Conservation (phyloP, 2,329 filamentous ascomycete species). For the Penicillium griseofulvum region DNA sequence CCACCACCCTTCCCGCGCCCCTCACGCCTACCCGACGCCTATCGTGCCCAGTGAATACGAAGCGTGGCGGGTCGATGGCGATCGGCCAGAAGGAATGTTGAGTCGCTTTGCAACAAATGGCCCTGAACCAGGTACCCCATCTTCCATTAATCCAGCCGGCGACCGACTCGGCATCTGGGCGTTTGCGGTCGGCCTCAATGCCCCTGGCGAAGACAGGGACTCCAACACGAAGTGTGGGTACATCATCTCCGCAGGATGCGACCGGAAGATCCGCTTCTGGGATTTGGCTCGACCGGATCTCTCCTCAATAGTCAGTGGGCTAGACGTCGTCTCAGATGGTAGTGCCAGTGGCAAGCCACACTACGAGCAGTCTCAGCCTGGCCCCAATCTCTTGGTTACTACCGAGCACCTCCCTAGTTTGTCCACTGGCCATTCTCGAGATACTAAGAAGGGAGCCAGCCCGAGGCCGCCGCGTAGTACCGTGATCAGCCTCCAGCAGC, state of each 20-base stretch:
- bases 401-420: slow-evolving; percentile 59
- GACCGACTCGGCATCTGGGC: slow-evolving; percentile 63
- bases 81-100: slow-evolving; percentile 82
- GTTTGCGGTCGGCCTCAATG: slow-evolving; percentile 69
- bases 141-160: slow-evolving; percentile 15
- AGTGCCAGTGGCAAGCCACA: slow-evolving; percentile 55
- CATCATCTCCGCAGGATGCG: slow-evolving; percentile 81
- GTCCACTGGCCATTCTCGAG: slow-evolving; percentile 25
- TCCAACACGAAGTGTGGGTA: slow-evolving; percentile 68
- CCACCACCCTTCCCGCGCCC: slow-evolving; percentile 51
- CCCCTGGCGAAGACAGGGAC: slow-evolving; percentile 60
- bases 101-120: slow-evolving; percentile 67
- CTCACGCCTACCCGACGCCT: slow-evolving; percentile 15
- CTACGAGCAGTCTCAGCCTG: slow-evolving; percentile 65
- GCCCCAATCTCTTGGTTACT: slow-evolving; percentile 62
- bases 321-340: slow-evolving; percentile 62
- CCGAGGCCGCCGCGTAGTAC: slow-evolving; percentile 67
- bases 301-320: slow-evolving; percentile 76
- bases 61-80: slow-evolving; percentile 85
- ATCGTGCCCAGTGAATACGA: slow-evolving; percentile 63
- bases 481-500: slow-evolving; percentile 83
- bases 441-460: slow-evolving; percentile 37
- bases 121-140: slow-evolving; percentile 21
- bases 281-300: slow-evolving; percentile 75
- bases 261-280: slow-evolving; percentile 93